Percentiles rank a stretch among this genome's conserved stretches.
These are phyloP conservation scores for Coleophoma crateriformis DNA, from an alignment of 2,329 filamentous ascomycete species.

Conservation along the genomic window DNA sequence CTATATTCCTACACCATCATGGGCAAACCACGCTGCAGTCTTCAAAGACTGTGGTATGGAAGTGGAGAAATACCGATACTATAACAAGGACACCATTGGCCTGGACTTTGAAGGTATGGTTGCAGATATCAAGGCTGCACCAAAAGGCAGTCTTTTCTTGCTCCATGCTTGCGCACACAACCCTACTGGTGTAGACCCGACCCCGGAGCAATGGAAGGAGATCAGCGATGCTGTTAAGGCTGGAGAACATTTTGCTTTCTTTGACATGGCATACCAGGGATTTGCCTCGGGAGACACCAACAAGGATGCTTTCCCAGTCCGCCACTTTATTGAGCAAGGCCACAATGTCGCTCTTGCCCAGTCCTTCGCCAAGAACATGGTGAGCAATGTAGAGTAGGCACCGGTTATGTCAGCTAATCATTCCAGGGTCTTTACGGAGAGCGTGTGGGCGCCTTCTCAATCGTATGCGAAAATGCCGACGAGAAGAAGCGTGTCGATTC, in stretches of 20 bases:
- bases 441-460: conserved; percentile 93
- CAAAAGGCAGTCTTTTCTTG: conserved; percentile 81
- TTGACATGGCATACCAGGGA: conserved; percentile 99
- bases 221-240: conserved; percentile 84
- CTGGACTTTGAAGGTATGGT: conserved; percentile 95
- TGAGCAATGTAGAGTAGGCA: conserved; percentile 30
- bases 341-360: conserved; percentile 85
- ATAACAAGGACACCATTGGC: conserved; percentile 97
- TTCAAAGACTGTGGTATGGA: conserved; percentile 89
- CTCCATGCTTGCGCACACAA: conserved; percentile 98
- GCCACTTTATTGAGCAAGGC: conserved; percentile 89
- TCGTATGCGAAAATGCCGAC: conserved; percentile 77
- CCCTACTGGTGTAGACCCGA: conserved; percentile 94
- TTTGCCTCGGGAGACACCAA: conserved; percentile 91
- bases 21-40: conserved; percentile 97
- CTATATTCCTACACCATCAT: conserved; percentile 93
- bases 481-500: conserved; percentile 96
- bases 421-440: conserved; percentile 89
- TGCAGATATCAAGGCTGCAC: conserved; percentile 82
- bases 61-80: conserved; percentile 96
- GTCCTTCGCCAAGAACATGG: conserved; percentile 99
- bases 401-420: not conserved
- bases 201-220: conserved; percentile 83
- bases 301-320: conserved; percentile 87
- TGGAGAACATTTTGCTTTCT: conserved; percentile 88